These are phyloP conservation scores for Alternaria consortialis DNA, from an alignment of 2,329 filamentous ascomycete genomes.

Conservation along the genomic window DNA sequence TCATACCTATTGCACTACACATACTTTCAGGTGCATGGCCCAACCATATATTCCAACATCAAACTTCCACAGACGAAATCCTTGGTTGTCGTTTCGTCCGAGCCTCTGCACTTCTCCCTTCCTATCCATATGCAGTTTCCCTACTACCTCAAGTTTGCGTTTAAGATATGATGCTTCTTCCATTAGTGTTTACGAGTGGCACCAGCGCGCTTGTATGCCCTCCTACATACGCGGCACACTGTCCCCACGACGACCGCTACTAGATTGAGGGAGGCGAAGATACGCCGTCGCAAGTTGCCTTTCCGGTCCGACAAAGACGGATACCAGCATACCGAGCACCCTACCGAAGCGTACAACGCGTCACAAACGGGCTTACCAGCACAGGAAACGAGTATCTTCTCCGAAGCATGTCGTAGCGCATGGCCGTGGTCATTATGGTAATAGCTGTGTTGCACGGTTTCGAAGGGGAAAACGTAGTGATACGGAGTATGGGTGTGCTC, in stretches of 20 bases:
- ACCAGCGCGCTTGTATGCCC: constrained; percentile 16
- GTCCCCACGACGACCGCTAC: neutral
- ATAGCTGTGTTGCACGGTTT: neutral
- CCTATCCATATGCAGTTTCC: neutral
- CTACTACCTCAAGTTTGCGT: neutral
- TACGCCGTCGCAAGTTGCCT: constrained; percentile 22
- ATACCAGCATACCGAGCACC: neutral
- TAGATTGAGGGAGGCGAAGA: neutral
- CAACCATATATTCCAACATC: no score
- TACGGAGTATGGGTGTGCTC: neutral
- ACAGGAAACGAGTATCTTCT: neutral
- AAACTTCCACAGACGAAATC: no score
- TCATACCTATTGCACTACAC: no score
- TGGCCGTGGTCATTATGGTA: neutral
- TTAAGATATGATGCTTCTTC: constrained; percentile 16
- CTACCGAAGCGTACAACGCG: neutral
- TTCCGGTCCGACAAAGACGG: neutral
- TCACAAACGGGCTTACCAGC: neutral
- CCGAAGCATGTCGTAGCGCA: neutral
- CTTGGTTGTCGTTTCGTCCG: no score
- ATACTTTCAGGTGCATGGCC: no score
- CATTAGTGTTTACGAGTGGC: constrained; percentile 28
- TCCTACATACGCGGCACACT: constrained; percentile 14
- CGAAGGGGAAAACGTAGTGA: neutral
- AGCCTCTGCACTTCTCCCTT: no score